Evolutionary conservation across 495 filamentous ascomycete genomes (phyloP).

Genomic region (Podospora pseudocomata): DNA sequence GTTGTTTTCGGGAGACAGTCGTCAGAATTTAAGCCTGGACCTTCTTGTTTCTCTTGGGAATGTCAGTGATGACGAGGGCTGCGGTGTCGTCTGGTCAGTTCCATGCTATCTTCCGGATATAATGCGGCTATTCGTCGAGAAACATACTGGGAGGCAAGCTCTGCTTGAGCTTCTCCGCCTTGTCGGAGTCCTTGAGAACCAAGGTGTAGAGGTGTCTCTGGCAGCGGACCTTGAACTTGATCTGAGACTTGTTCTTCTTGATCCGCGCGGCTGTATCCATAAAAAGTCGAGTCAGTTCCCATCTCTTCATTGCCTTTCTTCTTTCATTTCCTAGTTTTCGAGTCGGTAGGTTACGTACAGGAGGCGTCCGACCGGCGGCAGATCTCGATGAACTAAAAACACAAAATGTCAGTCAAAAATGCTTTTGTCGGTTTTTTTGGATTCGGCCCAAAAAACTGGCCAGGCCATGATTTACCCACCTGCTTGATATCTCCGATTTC

Average conservation of each 20-base stretch:
- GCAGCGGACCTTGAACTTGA: constrained; percentile 99
- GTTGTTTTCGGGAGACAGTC: constrained; percentile 14
- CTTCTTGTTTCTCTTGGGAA: constrained; percentile 50
- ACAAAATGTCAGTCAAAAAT: constrained; percentile 31
- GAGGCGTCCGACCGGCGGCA: constrained; percentile 97
- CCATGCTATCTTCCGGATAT: neutral
- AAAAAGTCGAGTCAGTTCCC: constrained; percentile 38
- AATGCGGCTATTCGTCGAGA: neutral
- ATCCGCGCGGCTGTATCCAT: constrained; percentile 75
- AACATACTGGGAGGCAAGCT: constrained; percentile 86
- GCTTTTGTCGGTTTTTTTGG: neutral
- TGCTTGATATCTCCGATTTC: constrained; percentile 99
- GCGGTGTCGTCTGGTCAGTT: constrained; percentile 16
- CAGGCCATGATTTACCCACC: constrained; percentile 31
- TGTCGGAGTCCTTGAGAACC: constrained; percentile 93
- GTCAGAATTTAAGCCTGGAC: constrained; percentile 25
- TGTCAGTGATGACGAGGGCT: constrained; percentile 49
- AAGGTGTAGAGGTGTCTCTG: constrained; percentile 91
- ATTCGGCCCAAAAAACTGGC: neutral
- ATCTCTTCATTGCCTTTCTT: constrained; percentile 4
- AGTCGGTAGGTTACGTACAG: constrained; percentile 57
- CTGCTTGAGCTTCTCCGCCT: constrained; percentile 99
- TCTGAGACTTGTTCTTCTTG: constrained; percentile 92
- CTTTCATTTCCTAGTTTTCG: neutral
- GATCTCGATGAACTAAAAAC: constrained; percentile 93